Evolutionary conservation across 768 basidiomycete species (phyloP).

Genomic region (Gloeopeniophorella convolvens): DNA sequence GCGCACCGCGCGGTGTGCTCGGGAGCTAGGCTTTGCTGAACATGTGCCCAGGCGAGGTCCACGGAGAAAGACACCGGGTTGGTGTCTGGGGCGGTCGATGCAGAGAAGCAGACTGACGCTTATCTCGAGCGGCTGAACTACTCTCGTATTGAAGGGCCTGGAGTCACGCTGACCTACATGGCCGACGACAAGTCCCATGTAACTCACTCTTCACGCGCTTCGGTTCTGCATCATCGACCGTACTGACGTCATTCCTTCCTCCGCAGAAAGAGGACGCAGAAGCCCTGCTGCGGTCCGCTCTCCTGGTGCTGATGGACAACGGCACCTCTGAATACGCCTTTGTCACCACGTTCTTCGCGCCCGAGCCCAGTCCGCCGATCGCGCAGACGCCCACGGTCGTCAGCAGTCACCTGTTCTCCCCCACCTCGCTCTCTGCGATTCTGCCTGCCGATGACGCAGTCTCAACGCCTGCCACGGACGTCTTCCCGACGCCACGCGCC

Average conservation of each 20-base stretch:
- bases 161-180: slow-evolving; percentile 78
- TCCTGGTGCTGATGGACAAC: slow-evolving; percentile 93
- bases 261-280: slow-evolving; percentile 76
- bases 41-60: slow-evolving; percentile 48
- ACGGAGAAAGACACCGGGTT: slow-evolving; percentile 67
- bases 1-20: neutral
- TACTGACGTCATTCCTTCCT: neutral
- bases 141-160: slow-evolving; percentile 73
- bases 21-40: neutral
- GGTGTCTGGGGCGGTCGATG: slow-evolving; percentile 38
- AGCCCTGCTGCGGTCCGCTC: slow-evolving; percentile 74
- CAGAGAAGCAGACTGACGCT: slow-evolving; percentile 31
- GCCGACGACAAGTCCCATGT: slow-evolving; percentile 87
- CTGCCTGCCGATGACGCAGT: slow-evolving; percentile 25
- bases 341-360: slow-evolving; percentile 70
- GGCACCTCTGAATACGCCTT: slow-evolving; percentile 90
- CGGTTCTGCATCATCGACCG: neutral
- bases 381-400: slow-evolving; percentile 5
- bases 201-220: slow-evolving; percentile 35
- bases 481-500: slow-evolving; percentile 24
- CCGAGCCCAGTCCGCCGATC: slow-evolving; percentile 23
- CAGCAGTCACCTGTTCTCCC: slow-evolving; percentile 32
- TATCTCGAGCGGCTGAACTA: slow-evolving; percentile 55
- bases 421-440: slow-evolving; percentile 27
- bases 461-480: too few relatives aligned